These are phyloP conservation scores for Mycotypha africana DNA, from an alignment of 371 early-diverging fungal genomes.

Conservation along the genomic window DNA sequence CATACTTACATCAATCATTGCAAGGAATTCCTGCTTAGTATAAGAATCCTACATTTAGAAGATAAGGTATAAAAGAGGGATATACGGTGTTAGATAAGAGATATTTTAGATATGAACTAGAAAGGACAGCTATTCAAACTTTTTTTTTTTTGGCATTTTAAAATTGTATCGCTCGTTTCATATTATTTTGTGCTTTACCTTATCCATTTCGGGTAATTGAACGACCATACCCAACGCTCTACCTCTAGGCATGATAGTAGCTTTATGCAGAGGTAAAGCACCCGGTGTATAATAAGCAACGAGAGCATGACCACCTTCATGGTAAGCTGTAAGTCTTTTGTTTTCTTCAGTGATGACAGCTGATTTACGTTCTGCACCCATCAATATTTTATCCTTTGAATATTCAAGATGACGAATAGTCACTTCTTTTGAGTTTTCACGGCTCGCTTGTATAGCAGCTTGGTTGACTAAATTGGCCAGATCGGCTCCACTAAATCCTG, in stretches of 20 bases:
- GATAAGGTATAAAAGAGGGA: no score
- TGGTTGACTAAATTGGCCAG: conserved; percentile 94
- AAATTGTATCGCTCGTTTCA: no score
- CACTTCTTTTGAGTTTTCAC: conserved; percentile 66
- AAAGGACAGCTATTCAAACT: no score
- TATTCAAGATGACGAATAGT: conserved; percentile 82
- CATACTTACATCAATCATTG: conserved; percentile 94
- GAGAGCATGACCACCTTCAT: conserved; percentile 97
- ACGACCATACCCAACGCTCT: conserved; percentile 88
- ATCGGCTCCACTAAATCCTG: conserved; percentile 97
- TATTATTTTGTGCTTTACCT: conserved; percentile 23
- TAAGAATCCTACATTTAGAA: conserved; percentile 71
- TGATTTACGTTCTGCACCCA: conserved; percentile 93
- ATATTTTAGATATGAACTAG: no score
- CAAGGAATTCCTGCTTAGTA: conserved; percentile 79
- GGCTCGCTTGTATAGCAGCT: conserved; percentile 92
- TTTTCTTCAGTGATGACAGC: conserved; percentile 88
- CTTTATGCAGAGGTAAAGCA: conserved; percentile 97
- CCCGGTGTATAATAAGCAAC: conserved; percentile 94
- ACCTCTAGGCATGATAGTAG: conserved; percentile 97
- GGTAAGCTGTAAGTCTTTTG: conserved; percentile 91
- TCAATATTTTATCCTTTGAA: conserved; percentile 96
- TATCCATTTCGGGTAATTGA: conserved; percentile 94
- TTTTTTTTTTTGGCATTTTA: no score
- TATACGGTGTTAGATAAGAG: no score